These are phyloP conservation scores for Naganishia antarctica DNA, from an alignment of 768 basidiomycete species.

Conservation along the genomic window DNA sequence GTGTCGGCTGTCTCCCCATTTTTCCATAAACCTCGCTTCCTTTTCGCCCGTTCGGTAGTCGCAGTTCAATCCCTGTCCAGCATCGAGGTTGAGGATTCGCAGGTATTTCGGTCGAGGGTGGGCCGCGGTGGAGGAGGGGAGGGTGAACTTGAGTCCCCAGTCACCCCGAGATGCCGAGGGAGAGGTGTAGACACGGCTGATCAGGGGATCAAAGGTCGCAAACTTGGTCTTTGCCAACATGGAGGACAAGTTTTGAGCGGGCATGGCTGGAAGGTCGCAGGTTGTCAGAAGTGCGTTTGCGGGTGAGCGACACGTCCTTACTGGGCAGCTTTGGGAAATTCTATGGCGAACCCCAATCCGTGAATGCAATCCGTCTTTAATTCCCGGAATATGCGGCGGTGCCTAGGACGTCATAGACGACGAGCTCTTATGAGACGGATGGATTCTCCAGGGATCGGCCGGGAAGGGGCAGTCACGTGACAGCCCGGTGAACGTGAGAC, in stretches of 20 bases:
- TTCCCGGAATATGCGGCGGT: too few relatives aligned
- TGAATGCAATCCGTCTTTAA: too few relatives aligned
- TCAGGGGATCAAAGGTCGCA: slow-evolving; percentile 43
- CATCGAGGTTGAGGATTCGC: slow-evolving; percentile 40
- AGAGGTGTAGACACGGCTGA: slow-evolving; percentile 47
- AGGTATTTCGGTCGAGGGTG: slow-evolving; percentile 39
- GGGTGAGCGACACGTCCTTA: too few relatives aligned
- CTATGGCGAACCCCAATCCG: too few relatives aligned
- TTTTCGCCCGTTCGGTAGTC: slow-evolving; percentile 44
- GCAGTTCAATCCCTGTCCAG: slow-evolving; percentile 36
- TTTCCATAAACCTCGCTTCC: slow-evolving; percentile 43
- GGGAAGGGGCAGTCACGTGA: too few relatives aligned
- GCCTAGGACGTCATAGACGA: too few relatives aligned
- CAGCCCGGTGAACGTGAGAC: too few relatives aligned
- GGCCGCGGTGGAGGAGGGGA: slow-evolving; percentile 29
- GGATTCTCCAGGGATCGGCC: too few relatives aligned
- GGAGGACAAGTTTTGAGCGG: slow-evolving; percentile 35
- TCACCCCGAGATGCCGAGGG: slow-evolving; percentile 40
- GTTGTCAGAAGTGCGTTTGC: neutral
- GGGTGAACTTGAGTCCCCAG: slow-evolving; percentile 44
- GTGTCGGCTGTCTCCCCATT: slow-evolving; percentile 40
- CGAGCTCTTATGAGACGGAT: too few relatives aligned
- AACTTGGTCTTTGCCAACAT: slow-evolving; percentile 42
- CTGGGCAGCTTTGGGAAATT: too few relatives aligned
- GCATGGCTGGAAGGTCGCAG: neutral